Evolutionary conservation across 225 moss, liverwort and hornwort species (phyloP).

Genomic region (Physcomitrellopsis africana): DNA sequence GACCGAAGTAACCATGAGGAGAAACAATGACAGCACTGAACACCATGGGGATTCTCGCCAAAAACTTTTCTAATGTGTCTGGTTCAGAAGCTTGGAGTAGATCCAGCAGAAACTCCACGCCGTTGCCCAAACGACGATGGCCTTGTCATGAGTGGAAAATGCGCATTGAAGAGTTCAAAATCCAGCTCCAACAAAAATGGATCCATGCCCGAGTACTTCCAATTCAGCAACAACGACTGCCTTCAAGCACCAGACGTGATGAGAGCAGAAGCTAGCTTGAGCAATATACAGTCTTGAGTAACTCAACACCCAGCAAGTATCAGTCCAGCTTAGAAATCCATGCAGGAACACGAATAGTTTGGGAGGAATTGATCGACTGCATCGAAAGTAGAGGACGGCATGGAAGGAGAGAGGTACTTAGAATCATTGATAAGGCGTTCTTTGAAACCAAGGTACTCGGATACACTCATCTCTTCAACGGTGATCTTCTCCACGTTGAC

Average conservation of each 20-base stretch:
- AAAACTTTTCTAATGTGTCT: conserved; percentile 57
- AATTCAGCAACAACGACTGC: no score
- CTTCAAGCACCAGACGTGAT: neutral
- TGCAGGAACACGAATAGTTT: no score
- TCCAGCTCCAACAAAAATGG: conserved; percentile 74
- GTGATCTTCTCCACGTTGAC: conserved; percentile 67
- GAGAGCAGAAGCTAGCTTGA: neutral
- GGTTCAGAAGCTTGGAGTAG: no score
- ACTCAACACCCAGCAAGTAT: no score
- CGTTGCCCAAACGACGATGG: no score
- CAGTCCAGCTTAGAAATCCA: no score
- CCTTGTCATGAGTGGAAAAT: conserved; percentile 68
- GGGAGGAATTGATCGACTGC: no score
- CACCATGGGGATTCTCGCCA: conserved; percentile 66
- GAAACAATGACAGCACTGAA: conserved; percentile 73
- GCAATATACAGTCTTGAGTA: neutral
- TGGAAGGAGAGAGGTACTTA: conserved; percentile 10
- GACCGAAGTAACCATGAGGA: conserved; percentile 84
- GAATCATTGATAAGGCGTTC: conserved; percentile 45
- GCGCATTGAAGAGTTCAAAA: conserved; percentile 72
- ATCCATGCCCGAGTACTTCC: conserved; percentile 10
- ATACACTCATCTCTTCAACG: conserved; percentile 51
- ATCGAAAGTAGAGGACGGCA: no score
- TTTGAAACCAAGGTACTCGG: conserved; percentile 74
- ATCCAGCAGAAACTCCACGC: no score